Evolutionary conservation across 2,329 filamentous ascomycete genomes (phyloP), one percentile per base, ranked within the genome.

Genomic region (Pseudocercospora fijiensis): DNA sequence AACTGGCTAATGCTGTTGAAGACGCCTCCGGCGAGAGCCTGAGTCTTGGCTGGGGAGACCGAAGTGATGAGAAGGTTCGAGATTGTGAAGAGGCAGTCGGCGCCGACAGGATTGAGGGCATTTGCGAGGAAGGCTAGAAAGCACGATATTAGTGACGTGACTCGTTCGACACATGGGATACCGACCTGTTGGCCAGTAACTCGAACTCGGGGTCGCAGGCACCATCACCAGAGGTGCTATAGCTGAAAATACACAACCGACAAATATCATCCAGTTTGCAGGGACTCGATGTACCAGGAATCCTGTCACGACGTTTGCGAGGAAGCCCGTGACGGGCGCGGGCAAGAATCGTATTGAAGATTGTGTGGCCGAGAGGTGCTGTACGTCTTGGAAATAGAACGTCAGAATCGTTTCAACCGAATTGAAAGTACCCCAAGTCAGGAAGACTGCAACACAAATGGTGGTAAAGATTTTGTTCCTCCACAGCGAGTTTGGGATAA

Each of bases 1-100:
- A 81, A 74, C 69, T 82, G 76, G 24, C 77, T 69, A 51, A 79
- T 70, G 0, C 78, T 81, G 60, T 80, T 81, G 71, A 81, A 81
- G 0, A 82, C 80, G 16, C 77, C 79, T 1, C 80, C 80, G 0
- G 78, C 80, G 0, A 82, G 70, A 2, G 72, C 79, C 62, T 83
- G 80, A 1, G 76, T 79, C 43, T 73, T 72, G 0, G 70, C 58
- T 0, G 79, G 77, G 64, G 82, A 80, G 3, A 75, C 75, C 3
- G 72, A 74, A 0, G 79, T 77, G 51, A 82, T 79, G 59, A 82
- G 70, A 2, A 82, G 69, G 47, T 78, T 78, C 8, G 77, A 76
- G 5, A 82, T 73, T 0, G 79, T 81, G 69, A 80, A 82, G 0
- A 82, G 69, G 1, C 75, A 57, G 58, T 67, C 63, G 11, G 58